Conservation (phyloP, 345 rosid species). For the Bruguiera gymnorhiza region DNA sequence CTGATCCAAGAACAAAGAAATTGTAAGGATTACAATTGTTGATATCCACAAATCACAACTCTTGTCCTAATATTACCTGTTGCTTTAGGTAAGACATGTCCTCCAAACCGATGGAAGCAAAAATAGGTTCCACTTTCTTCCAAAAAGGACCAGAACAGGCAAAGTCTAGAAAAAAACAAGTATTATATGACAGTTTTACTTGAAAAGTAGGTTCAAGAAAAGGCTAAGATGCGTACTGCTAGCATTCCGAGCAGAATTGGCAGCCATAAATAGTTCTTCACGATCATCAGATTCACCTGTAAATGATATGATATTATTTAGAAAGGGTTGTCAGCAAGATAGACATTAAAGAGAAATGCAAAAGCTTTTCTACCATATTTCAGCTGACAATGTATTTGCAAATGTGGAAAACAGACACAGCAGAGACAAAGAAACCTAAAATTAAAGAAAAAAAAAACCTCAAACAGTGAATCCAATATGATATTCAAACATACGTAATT, state of each 20-base stretch:
- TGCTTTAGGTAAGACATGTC: conserved; percentile 66
- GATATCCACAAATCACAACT: conserved; percentile 1
- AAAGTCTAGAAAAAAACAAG: conserved; percentile 41
- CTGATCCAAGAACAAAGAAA: conserved; percentile 41
- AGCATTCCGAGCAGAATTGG: conserved; percentile 69
- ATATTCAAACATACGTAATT: neutral
- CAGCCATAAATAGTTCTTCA: conserved; percentile 82
- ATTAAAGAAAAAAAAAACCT: neutral
- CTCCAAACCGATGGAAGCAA: conserved; percentile 57
- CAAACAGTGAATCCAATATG: neutral
- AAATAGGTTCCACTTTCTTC: conserved; percentile 80
- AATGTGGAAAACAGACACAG: neutral
- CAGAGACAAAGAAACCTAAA: neutral
- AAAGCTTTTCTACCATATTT: neutral
- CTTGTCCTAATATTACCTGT: conserved; percentile 46
- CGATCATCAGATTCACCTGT: conserved; percentile 87
- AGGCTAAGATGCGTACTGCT: conserved; percentile 46
- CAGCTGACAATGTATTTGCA: neutral
- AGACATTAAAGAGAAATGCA: conserved; percentile 3
- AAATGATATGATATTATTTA: neutral
- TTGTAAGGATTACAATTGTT: conserved; percentile 11
- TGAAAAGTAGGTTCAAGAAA: conserved; percentile 1
- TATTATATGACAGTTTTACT: neutral
- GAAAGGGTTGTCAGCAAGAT: conserved; percentile 6
- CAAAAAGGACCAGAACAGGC: conserved; percentile 76